Evolutionary conservation across 345 rosid species (phyloP).

Genomic region (Eucalyptus paniculata): DNA sequence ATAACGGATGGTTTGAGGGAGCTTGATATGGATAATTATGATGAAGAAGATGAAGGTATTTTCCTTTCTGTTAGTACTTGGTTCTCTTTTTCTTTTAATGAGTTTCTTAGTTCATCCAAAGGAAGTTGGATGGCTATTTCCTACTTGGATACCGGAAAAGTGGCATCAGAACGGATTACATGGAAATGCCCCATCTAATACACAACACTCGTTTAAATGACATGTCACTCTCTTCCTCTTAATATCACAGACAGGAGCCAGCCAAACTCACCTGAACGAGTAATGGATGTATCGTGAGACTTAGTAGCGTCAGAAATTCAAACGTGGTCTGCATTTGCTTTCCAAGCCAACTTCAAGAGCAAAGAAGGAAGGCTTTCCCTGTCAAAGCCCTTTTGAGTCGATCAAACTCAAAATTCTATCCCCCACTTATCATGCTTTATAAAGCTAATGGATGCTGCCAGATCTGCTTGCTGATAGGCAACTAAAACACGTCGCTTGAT

Average conservation of each 20-base stretch:
- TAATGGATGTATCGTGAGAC: neutral
- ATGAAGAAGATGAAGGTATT: slow-evolving; percentile 62
- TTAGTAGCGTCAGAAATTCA: no score
- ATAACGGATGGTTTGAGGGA: slow-evolving; percentile 56
- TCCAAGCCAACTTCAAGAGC: no score
- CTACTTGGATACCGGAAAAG: neutral
- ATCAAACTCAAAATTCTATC: no score
- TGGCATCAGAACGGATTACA: neutral
- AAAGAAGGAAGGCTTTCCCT: no score
- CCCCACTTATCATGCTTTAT: no score
- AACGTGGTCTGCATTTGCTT: no score
- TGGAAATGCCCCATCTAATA: neutral
- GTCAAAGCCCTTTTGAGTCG: no score
- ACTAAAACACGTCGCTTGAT: neutral
- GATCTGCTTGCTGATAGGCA: neutral
- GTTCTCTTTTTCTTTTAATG: neutral
- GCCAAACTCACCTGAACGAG: neutral
- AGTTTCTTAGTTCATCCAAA: neutral
- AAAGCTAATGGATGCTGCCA: neutral
- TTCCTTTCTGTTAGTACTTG: neutral
- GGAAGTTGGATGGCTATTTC: neutral
- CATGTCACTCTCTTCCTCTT: no score
- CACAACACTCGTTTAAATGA: neutral
- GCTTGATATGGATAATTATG: slow-evolving; percentile 78
- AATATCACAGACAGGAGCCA: neutral